These are phyloP conservation scores for Xylaria longipes DNA, from an alignment of 495 filamentous ascomycete species.

Conservation along the genomic window DNA sequence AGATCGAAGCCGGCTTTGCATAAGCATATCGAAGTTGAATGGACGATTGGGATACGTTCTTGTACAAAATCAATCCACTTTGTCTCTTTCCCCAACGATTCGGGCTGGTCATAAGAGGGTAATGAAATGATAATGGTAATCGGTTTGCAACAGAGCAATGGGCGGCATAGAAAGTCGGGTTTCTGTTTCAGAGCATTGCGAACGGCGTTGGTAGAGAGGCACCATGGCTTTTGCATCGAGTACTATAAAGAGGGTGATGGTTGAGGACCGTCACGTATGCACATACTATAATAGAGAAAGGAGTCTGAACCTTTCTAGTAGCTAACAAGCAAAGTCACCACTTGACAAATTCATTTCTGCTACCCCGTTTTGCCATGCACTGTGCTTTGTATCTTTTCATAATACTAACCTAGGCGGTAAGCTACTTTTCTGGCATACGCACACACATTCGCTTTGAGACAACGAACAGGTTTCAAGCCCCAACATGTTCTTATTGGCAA, in stretches of 20 bases:
- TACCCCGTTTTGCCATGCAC: not conserved
- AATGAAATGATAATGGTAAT: slow-evolving; percentile 9
- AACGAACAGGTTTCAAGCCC: too few relatives aligned
- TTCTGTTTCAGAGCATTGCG: slow-evolving; percentile 17
- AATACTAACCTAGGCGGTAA: not conserved
- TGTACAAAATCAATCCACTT: not conserved
- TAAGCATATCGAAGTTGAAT: slow-evolving; percentile 32
- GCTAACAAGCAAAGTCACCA: slow-evolving; percentile 19
- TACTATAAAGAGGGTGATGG: not conserved
- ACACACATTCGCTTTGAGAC: too few relatives aligned
- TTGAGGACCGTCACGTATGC: not conserved
- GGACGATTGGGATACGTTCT: not conserved
- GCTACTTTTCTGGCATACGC: not conserved
- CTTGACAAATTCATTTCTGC: not conserved
- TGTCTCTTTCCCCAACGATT: not conserved
- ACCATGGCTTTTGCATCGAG: not conserved
- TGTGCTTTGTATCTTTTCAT: not conserved
- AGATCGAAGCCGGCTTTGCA: slow-evolving; percentile 67
- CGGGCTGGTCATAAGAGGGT: not conserved
- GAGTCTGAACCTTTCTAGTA: not conserved
- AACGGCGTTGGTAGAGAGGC: slow-evolving; percentile 6
- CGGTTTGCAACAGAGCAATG: not conserved
- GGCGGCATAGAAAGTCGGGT: not conserved
- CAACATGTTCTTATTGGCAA: too few relatives aligned
- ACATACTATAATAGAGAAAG: slow-evolving; percentile 3